Conservation (phyloP, 805 yeast species). For the Nakazawaea peltata region DNA sequence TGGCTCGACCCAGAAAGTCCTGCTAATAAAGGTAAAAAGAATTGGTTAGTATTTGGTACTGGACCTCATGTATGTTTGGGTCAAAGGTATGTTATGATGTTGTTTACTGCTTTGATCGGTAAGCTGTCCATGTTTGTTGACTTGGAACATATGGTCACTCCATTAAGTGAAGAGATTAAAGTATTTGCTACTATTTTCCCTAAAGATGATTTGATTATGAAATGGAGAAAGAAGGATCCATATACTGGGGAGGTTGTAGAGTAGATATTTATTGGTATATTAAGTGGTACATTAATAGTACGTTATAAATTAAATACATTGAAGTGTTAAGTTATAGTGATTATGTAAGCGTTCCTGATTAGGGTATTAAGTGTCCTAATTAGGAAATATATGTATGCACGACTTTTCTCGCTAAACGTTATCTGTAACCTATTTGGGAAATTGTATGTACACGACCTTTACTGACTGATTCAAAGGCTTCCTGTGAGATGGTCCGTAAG, state of each 20-base stretch:
- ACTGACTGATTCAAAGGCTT: too few species aligned
- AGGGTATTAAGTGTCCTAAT: too few species aligned
- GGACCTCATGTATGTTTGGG: slow-evolving; percentile 98
- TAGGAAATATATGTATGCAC: too few species aligned
- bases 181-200: slow-evolving; percentile 99
- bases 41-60: slow-evolving; percentile 95
- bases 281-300: too few species aligned
- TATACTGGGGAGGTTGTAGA: slow-evolving; percentile 13
- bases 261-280: slow-evolving; percentile 1
- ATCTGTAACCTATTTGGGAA: too few species aligned
- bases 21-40: slow-evolving; percentile 70
- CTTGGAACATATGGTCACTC: slow-evolving; percentile 76
- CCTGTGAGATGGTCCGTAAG: too few species aligned
- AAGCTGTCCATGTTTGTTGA: slow-evolving; percentile 79
- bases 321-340: too few species aligned
- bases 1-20: slow-evolving; percentile 72
- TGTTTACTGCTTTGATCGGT: slow-evolving; percentile 86
- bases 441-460: too few species aligned
- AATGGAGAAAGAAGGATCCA: slow-evolving; percentile 65
- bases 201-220: slow-evolving; percentile 81
- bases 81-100: slow-evolving; percentile 85
- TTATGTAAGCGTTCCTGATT: too few species aligned
- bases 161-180: slow-evolving; percentile 81
- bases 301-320: too few species aligned
- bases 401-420: not conserved